Evolutionary conservation across 1,284 basidiomycete genomes (phyloP), one percentile per base, ranked within the genome.

Genomic region (Neolentinus lepideus): DNA sequence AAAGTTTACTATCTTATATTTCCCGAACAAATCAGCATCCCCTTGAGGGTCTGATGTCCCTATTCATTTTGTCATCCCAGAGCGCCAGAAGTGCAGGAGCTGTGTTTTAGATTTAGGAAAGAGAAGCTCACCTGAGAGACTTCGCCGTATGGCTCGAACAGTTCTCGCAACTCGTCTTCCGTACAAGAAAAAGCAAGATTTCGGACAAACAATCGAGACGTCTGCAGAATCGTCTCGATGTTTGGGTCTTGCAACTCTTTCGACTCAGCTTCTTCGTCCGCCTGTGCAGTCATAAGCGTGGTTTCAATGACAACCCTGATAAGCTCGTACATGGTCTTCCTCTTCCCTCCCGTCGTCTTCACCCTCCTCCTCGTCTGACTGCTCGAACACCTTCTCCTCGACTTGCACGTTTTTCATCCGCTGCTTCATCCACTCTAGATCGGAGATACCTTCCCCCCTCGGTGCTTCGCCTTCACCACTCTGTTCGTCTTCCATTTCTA

Each of bases 131-230:
- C 87, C 81, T 92, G 85, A 53, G 78, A 79, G 47, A 98, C 68
- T 46, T 80, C 74, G 8, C 94, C 95, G 67, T 81, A 92, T 0
- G 78, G 73, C 9, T 72, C 69, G 67, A 96, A 94, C 4, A 86
- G 75, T n/a, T 78, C 74, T 6, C 71, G 67, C 1, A 98, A 69
- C 53, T 97, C 92, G 2, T 78, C 73, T 31, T 90, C 81, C 1
- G 86, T 88, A 56, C 91, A 91, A 0, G 88, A 80, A 66, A 93
- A 98, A 0, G 94, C 80, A 19, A 98, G 71, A 67, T 98, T 99
- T 12, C 96, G 91, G 4, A 98, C 75, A 67, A 98, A 98, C 3
- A 98, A 74, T 1, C 96, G 84, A 0, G 84, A 82, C 0, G 92
- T 94, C 56, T 82, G 80, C 24, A 90, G 73, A 56, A 98, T 93